A percentile compares a stretch with the other conserved stretches of the same genome.
These are phyloP conservation scores for Wallacemonas sp. DNA, from an alignment of 208 protist genomes.

Conservation along the genomic window DNA sequence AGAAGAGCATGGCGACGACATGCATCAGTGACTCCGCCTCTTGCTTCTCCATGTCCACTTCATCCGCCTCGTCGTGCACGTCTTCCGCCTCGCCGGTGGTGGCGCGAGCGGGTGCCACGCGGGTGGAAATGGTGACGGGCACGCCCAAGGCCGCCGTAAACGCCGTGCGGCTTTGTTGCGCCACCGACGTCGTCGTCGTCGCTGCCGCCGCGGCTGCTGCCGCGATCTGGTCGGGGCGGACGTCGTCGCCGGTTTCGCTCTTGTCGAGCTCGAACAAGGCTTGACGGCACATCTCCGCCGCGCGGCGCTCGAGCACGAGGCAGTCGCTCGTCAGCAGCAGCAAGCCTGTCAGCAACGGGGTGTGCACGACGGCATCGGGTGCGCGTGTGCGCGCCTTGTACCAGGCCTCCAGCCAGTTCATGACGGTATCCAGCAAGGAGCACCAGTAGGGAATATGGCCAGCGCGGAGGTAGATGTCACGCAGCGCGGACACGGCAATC, in stretches of 20 bases:
- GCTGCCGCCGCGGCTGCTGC: not conserved
- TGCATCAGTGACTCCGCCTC: conserved; percentile 7
- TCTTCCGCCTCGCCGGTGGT: not conserved
- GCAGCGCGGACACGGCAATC: conserved; percentile 25
- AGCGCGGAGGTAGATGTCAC: conserved; percentile 31
- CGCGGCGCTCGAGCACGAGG: conserved; percentile 11
- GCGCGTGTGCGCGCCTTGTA: conserved; percentile 3
- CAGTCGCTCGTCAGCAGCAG: conserved; percentile 2
- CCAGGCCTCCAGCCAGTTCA: conserved; percentile 32
- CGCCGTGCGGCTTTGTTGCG: not conserved
- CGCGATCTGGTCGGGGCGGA: no score
- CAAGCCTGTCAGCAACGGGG: not conserved
- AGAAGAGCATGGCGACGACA: conserved; percentile 17
- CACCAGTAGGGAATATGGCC: conserved; percentile 82
- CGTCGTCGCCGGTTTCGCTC: not conserved
- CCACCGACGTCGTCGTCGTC: conserved; percentile 5
- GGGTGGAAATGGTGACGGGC: conserved; percentile 5
- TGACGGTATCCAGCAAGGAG: conserved; percentile 34
- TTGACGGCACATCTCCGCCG: conserved; percentile 1
- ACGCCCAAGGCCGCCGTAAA: conserved; percentile 11
- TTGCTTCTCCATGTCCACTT: conserved; percentile 2
- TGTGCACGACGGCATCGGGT: not conserved
- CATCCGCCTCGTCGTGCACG: not conserved
- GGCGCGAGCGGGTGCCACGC: not conserved
- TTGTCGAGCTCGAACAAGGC: conserved; percentile 4